Percentiles rank a stretch among this genome's conserved stretches.
Evolutionary conservation across 1,284 basidiomycete species (phyloP).

Genomic region (Ustilago cynodontis): DNA sequence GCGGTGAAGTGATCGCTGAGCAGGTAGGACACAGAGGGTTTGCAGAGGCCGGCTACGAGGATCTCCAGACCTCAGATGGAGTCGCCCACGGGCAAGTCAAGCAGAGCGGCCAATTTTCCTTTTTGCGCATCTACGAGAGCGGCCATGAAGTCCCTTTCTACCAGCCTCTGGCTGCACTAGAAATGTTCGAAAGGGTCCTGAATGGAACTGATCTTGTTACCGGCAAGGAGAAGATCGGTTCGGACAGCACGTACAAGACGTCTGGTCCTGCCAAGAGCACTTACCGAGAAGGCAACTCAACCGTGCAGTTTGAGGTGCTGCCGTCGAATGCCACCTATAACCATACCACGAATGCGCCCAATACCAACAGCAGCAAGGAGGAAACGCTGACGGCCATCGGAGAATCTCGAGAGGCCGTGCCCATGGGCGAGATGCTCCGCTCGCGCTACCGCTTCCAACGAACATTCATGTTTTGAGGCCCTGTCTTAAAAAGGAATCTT

Average conservation of each 20-base stretch:
- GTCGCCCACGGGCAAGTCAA: conserved; percentile 45
- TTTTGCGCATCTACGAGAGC: conserved; percentile 54
- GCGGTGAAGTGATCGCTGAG: conserved; percentile 45
- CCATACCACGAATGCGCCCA: conserved; percentile 38
- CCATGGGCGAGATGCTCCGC: conserved; percentile 29
- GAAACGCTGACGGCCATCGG: not conserved
- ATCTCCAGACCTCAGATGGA: conserved; percentile 34
- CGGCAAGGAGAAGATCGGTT: conserved; percentile 23
- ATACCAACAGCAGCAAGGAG: conserved; percentile 8
- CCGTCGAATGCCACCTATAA: conserved; percentile 41
- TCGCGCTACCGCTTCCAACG: conserved; percentile 33
- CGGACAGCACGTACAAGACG: conserved; percentile 29
- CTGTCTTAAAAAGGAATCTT: not conserved
- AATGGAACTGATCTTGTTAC: conserved; percentile 49
- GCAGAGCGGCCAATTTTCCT: conserved; percentile 54
- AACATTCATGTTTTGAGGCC: conserved; percentile 17
- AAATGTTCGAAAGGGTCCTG: conserved; percentile 50
- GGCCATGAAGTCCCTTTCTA: conserved; percentile 63
- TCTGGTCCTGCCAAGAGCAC: conserved; percentile 35
- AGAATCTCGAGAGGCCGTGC: conserved; percentile 5
- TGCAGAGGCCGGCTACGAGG: conserved; percentile 41
- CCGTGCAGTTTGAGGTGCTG: conserved; percentile 41
- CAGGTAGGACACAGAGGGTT: conserved; percentile 42
- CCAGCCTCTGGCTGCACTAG: conserved; percentile 50
- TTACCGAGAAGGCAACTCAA: conserved; percentile 45